These are phyloP conservation scores for Rhynchosporium secalis DNA, from an alignment of 2,329 filamentous ascomycete genomes.

Conservation along the genomic window DNA sequence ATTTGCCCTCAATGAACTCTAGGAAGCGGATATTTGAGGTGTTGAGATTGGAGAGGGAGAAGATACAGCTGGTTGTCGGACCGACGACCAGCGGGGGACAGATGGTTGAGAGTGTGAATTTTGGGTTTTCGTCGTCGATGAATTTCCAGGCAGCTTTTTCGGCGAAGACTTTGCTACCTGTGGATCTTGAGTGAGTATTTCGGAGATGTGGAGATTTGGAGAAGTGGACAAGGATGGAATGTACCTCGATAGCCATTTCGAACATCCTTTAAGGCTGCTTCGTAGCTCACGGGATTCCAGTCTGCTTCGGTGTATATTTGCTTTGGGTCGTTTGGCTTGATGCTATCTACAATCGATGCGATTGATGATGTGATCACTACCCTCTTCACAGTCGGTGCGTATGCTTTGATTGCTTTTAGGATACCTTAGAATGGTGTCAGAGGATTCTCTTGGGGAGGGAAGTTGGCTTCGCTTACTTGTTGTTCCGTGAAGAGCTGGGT, in stretches of 20 bases:
- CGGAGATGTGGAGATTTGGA: not conserved
- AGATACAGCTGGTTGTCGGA: constrained; percentile 54
- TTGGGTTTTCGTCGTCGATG: constrained; percentile 50
- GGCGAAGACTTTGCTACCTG: constrained; percentile 56
- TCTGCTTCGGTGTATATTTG: constrained; percentile 47
- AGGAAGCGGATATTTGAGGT: constrained; percentile 68
- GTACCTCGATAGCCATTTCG: constrained; percentile 23
- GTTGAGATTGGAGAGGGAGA: constrained; percentile 63
- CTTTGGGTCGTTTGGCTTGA: constrained; percentile 36
- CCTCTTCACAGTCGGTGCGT: constrained; percentile 41
- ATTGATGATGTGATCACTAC: constrained; percentile 62
- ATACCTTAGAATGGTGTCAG: constrained; percentile 37
- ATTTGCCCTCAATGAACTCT: constrained; percentile 57
- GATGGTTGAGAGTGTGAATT: constrained; percentile 60
- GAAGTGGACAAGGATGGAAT: not conserved
- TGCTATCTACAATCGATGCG: constrained; percentile 55
- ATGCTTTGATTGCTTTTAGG: constrained; percentile 46
- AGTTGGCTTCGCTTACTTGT: constrained; percentile 22
- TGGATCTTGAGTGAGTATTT: not conserved
- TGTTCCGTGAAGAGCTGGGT: constrained; percentile 55
- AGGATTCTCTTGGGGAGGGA: not conserved
- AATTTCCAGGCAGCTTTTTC: constrained; percentile 67
- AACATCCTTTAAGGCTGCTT: constrained; percentile 45
- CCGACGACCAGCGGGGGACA: constrained; percentile 56
- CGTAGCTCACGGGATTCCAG: constrained; percentile 53